phyloP scores from a whole-genome alignment of 768 basidiomycete genomes.

The Boletus insuetus region DNA sequence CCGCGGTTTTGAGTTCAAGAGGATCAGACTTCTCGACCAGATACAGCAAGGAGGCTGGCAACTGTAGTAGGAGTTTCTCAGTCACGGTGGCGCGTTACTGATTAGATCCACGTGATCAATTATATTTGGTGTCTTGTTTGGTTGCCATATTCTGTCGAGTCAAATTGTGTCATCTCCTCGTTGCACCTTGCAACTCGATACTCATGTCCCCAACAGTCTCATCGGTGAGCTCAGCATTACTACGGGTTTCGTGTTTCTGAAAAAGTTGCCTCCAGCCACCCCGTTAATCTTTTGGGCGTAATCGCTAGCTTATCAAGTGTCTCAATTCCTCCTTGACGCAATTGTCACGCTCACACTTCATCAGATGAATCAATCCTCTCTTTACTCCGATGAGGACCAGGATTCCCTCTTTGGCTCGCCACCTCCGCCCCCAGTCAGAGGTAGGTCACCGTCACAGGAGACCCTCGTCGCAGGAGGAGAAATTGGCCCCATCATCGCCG shows the following conservation, averaged over 20 bases:
- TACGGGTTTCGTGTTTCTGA: not conserved
- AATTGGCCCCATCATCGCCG: slow-evolving; percentile 14
- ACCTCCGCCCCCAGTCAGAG: slow-evolving; percentile 67
- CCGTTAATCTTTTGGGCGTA: not conserved
- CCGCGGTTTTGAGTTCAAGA: not conserved
- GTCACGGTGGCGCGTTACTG: too few relatives aligned
- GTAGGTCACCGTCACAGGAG: slow-evolving; percentile 71
- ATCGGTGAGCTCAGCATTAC: slow-evolving; percentile 2
- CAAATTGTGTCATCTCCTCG: not conserved
- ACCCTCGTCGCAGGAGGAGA: slow-evolving; percentile 19
- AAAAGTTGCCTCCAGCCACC: not conserved
- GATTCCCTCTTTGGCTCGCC: slow-evolving; percentile 82
- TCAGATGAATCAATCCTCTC: slow-evolving; percentile 19
- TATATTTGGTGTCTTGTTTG: slow-evolving; percentile 11
- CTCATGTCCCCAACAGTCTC: not conserved
- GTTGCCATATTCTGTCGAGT: not conserved
- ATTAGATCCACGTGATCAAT: not conserved
- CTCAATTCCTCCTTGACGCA: slow-evolving; percentile 12
- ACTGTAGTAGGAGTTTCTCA: too few relatives aligned
- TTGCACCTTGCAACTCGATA: not conserved
- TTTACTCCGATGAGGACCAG: slow-evolving; percentile 37
- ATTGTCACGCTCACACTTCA: slow-evolving; percentile 14
- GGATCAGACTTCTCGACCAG: too few relatives aligned
- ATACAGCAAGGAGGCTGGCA: too few relatives aligned
- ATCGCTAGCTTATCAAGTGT: slow-evolving; percentile 14